phyloP scores from a whole-genome alignment of 768 basidiomycete species.

The Nidula microcarpa region DNA sequence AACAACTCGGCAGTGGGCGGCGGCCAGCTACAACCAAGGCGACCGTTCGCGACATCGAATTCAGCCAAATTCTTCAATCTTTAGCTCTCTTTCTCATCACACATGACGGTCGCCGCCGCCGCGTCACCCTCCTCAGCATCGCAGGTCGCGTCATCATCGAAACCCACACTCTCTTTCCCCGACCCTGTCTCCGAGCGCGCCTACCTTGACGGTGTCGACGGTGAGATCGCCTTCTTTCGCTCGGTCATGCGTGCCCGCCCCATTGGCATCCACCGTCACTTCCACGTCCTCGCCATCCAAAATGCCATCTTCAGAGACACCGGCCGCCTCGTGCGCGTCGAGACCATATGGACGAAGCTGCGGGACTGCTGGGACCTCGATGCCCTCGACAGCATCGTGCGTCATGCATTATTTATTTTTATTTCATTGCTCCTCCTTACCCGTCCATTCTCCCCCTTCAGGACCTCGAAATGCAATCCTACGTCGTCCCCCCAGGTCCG shows the following conservation, averaged over 20 bases:
- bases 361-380: constrained; percentile 71
- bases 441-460: neutral
- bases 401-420: constrained; percentile 13
- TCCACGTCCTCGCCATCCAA: constrained; percentile 75
- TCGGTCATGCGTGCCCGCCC: constrained; percentile 80
- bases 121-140: constrained; percentile 2
- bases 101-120: neutral
- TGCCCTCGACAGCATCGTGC: constrained; percentile 65
- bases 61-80: neutral
- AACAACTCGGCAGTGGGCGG: no score
- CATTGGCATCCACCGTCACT: constrained; percentile 79
- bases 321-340: constrained; percentile 51
- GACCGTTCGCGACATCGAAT: no score
- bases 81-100: neutral
- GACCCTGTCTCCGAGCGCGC: constrained; percentile 19
- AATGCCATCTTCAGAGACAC: constrained; percentile 72
- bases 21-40: no score
- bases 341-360: constrained; percentile 76
- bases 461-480: constrained; percentile 28
- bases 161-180: constrained; percentile 4
- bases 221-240: constrained; percentile 84
- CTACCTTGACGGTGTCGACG: constrained; percentile 71
- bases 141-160: neutral
- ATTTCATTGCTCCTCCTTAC: neutral
- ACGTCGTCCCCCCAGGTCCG: neutral